Evolutionary conservation across 352 stramenopile species (phyloP), one percentile per base, ranked within the genome.

Genomic region (Phytophthora syringae): DNA sequence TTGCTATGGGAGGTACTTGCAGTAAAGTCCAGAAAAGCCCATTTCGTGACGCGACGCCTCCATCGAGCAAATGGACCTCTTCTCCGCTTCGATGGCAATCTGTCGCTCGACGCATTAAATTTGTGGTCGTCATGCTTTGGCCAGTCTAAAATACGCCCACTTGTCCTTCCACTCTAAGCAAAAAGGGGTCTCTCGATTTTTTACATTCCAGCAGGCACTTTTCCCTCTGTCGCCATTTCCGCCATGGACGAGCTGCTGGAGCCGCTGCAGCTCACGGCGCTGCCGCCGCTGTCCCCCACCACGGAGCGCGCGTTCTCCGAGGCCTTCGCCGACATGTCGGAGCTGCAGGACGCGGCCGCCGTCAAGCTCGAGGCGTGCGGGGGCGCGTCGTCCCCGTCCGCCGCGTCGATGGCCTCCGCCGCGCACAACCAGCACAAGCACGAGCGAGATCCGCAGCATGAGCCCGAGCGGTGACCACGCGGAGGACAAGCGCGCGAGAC

Each of bases 401-500:
- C 52, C 16, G 47, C 74, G 12, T 64, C 77, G 0, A 74, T 80
- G 11, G 75, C 79, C 11, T 67, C 70, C 7, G 65, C 60, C 18
- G 67, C 68, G 1, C 85, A 77, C 72, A 77, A 60, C 13, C 75
- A 88, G 59, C 76, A 79, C 22, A 58, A 60, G 15, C 57, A 60
- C 50, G 43, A 67, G 27, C 28, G 60, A 71, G 24, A 71, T 71
- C 48, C 20, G 45, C 16, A 60, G 22, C 24, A 77, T 77, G 49
- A 77, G 64, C 44, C 70, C 65, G 6, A 68, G 64, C 49, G 59
- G 55, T 0, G 36, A 37, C 12, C 70, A 67, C 63, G 72, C 22
- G 3, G 60, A 78, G 42, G 39, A 36, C 30, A 78, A 78, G 40
- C 79, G 81, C 30, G 76, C 79, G 24, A 62, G 81, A 22, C 76